Evolutionary conservation across 805 yeast species (phyloP).

Genomic region (Wickerhamiella sorbophila): DNA sequence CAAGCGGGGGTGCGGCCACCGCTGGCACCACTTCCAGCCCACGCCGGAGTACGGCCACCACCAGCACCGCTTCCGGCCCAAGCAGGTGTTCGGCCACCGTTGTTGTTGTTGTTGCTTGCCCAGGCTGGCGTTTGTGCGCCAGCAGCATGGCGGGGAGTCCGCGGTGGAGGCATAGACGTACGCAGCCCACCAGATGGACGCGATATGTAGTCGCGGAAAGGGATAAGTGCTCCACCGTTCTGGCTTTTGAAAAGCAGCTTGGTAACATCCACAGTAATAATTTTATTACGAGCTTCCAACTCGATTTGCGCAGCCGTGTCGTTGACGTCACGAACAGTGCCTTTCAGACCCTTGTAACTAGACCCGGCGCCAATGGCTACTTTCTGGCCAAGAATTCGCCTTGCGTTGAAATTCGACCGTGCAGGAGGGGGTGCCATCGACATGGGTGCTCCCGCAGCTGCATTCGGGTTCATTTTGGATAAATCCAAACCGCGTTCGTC

Average conservation of each 20-base stretch:
- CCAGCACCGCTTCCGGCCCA: slow-evolving; percentile 13
- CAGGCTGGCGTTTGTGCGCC: slow-evolving; percentile 18
- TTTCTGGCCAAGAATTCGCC: slow-evolving; percentile 53
- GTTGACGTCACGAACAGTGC: slow-evolving; percentile 85
- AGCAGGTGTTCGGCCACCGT: slow-evolving; percentile 15
- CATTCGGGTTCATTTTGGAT: slow-evolving; percentile 73
- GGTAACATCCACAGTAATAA: slow-evolving; percentile 66
- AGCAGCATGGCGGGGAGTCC: slow-evolving; percentile 23
- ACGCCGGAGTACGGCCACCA: slow-evolving; percentile 19
- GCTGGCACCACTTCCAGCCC: slow-evolving; percentile 22
- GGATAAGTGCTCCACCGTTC: slow-evolving; percentile 42
- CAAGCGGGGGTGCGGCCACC: slow-evolving; percentile 25
- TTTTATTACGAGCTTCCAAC: slow-evolving; percentile 81
- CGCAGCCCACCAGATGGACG: slow-evolving; percentile 7
- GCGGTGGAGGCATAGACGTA: slow-evolving; percentile 21
- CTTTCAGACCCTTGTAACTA: slow-evolving; percentile 82
- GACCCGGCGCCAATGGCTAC: slow-evolving; percentile 85
- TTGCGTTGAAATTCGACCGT: slow-evolving; percentile 25
- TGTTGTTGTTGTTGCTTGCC: slow-evolving; percentile 6
- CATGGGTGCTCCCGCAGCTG: slow-evolving; percentile 28
- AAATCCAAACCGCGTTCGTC: slow-evolving; percentile 51
- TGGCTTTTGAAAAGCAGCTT: slow-evolving; percentile 62
- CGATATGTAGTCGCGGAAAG: slow-evolving; percentile 60
- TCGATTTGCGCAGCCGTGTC: slow-evolving; percentile 87
- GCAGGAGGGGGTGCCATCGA: slow-evolving; percentile 45